Evolutionary conservation across 345 rosid genomes (phyloP).

Genomic region (Gossypium bickii): DNA sequence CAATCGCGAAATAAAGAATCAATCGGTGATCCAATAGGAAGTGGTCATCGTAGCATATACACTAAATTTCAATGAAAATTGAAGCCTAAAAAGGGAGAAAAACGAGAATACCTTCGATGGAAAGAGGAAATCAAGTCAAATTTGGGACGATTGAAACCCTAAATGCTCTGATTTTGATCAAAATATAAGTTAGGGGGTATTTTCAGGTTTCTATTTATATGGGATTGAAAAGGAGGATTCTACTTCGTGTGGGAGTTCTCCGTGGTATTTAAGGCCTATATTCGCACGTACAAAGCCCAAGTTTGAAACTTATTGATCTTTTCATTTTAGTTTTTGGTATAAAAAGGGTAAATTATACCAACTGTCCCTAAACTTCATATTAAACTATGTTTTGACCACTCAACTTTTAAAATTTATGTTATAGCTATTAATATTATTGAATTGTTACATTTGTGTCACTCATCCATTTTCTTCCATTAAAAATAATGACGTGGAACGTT

Average conservation of each 20-base stretch:
- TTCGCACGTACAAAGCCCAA: neutral
- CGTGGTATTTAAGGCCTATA: neutral
- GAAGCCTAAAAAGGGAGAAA: neutral
- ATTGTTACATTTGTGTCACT: too few species aligned
- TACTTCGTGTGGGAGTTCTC: neutral
- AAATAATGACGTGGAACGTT: too few species aligned
- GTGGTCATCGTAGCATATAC: neutral
- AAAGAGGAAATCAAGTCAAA: neutral
- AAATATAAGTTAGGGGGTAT: neutral
- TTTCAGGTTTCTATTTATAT: neutral
- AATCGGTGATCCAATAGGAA: neutral
- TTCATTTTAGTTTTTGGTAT: too few species aligned
- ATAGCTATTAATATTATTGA: too few species aligned
- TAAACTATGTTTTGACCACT: too few species aligned
- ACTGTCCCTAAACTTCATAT: too few species aligned
- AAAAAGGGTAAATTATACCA: too few species aligned
- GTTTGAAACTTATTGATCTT: too few species aligned
- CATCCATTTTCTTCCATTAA: too few species aligned
- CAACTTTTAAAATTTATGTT: too few species aligned
- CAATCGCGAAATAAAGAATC: neutral
- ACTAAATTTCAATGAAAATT: neutral
- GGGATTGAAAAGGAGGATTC: neutral
- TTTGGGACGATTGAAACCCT: conserved; percentile 2
- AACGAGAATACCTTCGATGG: neutral
- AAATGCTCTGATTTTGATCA: neutral